Evolutionary conservation across 192 early-diverging fungal species (phyloP).

Genomic region (Ramicandelaber brevisporus): DNA sequence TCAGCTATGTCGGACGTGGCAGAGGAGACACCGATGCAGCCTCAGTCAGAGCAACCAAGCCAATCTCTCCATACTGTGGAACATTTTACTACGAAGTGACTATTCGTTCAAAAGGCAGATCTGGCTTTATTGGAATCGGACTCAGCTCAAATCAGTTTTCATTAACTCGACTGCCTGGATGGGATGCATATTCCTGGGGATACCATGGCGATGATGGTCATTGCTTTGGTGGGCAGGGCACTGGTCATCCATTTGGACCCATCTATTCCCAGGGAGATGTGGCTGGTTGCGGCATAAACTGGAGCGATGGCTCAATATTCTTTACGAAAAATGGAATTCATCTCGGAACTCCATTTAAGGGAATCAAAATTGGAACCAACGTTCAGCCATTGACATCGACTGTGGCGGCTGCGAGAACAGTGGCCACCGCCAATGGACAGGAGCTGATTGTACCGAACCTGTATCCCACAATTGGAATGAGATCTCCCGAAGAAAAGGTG

Average conservation of each 20-base stretch:
- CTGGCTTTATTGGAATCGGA: slow-evolving; percentile 89
- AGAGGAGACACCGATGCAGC: slow-evolving; percentile 54
- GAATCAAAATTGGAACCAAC: slow-evolving; percentile 8
- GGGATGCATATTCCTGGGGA: slow-evolving; percentile 75
- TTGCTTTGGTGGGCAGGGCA: slow-evolving; percentile 43
- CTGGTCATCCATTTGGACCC: slow-evolving; percentile 64
- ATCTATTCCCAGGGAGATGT: slow-evolving; percentile 76
- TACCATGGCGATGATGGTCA: slow-evolving; percentile 96
- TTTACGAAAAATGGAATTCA: slow-evolving; percentile 82
- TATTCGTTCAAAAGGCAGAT: slow-evolving; percentile 61
- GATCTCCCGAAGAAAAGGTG: slow-evolving; percentile 23
- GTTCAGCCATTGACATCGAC: too few species aligned
- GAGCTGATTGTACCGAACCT: too few species aligned
- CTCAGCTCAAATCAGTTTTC: slow-evolving; percentile 26
- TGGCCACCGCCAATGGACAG: too few species aligned
- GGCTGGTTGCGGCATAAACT: slow-evolving; percentile 84
- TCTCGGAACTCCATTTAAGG: slow-evolving; percentile 26
- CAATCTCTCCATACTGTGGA: slow-evolving; percentile 64
- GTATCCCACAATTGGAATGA: slow-evolving; percentile 32
- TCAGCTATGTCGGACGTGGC: slow-evolving; percentile 27
- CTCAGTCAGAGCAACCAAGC: slow-evolving; percentile 45
- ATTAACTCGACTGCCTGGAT: slow-evolving; percentile 60
- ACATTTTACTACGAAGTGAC: slow-evolving; percentile 82
- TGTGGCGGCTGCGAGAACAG: too few species aligned
- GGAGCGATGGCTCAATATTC: slow-evolving; percentile 40